Conservation (phyloP, 306 rosid species). For the Sechiopsis laciniata region DNA sequence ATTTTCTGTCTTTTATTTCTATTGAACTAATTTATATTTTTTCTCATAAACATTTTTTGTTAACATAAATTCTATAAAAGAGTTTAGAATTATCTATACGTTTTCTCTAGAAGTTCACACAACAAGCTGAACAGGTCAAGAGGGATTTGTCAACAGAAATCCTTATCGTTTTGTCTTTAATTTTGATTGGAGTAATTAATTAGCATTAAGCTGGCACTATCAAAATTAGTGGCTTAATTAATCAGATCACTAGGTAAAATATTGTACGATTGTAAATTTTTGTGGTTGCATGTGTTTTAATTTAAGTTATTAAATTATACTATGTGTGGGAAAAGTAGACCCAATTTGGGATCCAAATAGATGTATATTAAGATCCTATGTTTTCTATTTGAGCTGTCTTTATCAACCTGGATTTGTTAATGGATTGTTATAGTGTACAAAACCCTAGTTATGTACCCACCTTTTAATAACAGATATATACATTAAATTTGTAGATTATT, state of each 20-base stretch:
- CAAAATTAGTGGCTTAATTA: slow-evolving; percentile 1
- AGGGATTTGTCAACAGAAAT: too few relatives aligned
- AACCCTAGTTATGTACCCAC: neutral
- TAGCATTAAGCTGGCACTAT: neutral
- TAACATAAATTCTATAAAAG: too few relatives aligned
- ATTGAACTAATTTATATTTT: too few relatives aligned
- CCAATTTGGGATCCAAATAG: slow-evolving; percentile 1
- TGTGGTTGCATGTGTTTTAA: neutral
- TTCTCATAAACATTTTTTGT: too few relatives aligned
- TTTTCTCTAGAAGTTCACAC: too few relatives aligned
- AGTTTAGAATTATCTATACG: too few relatives aligned
- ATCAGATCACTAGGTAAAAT: neutral
- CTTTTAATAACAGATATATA: too few relatives aligned
- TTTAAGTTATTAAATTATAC: neutral
- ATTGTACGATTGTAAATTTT: neutral
- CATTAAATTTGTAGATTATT: neutral
- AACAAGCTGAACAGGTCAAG: too few relatives aligned
- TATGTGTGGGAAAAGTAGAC: slow-evolving; percentile 1
- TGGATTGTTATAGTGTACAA: neutral
- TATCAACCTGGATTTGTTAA: slow-evolving; percentile 2
- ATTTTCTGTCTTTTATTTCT: neutral
- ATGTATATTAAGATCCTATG: neutral
- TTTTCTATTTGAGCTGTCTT: neutral
- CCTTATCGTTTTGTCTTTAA: slow-evolving; percentile 7
- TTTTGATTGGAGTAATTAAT: neutral